phyloP scores from a whole-genome alignment of 352 stramenopile genomes.

The Phytophthora citricola region DNA sequence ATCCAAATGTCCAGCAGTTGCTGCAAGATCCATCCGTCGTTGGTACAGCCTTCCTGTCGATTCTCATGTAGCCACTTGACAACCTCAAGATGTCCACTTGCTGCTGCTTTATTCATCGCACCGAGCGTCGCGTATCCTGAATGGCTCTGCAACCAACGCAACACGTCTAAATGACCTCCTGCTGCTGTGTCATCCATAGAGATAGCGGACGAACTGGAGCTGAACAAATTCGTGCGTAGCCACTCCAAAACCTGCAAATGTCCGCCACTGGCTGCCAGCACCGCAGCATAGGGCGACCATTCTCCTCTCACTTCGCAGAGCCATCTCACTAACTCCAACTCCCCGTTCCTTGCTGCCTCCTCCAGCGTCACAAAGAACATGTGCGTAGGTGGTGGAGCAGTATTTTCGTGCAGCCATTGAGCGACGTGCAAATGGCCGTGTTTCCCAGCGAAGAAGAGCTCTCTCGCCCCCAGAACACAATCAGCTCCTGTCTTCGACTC shows the following conservation, averaged over 20 bases:
- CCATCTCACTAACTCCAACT: slow-evolving; percentile 41
- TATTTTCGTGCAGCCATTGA: slow-evolving; percentile 44
- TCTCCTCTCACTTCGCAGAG: slow-evolving; percentile 40
- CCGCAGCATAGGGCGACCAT: slow-evolving; percentile 41
- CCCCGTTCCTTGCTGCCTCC: slow-evolving; percentile 37
- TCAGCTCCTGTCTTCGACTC: slow-evolving; percentile 17
- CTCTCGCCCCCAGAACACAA: slow-evolving; percentile 38
- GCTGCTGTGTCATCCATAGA: slow-evolving; percentile 40
- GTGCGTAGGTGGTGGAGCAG: slow-evolving; percentile 38
- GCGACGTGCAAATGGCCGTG: slow-evolving; percentile 36
- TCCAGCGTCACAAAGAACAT: slow-evolving; percentile 53
- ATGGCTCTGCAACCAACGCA: slow-evolving; percentile 40
- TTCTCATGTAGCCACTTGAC: slow-evolving; percentile 36
- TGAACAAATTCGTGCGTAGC: slow-evolving; percentile 44
- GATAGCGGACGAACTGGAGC: slow-evolving; percentile 38
- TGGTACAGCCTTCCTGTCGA: slow-evolving; percentile 27
- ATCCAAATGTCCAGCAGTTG: slow-evolving; percentile 22
- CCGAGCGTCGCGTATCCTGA: slow-evolving; percentile 35
- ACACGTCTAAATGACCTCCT: slow-evolving; percentile 30
- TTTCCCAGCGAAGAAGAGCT: slow-evolving; percentile 47
- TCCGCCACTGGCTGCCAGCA: slow-evolving; percentile 36
- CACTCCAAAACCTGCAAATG: slow-evolving; percentile 41
- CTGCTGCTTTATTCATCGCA: slow-evolving; percentile 67
- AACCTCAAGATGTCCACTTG: slow-evolving; percentile 55
- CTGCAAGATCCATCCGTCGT: slow-evolving; percentile 31